Evolutionary conservation across 495 filamentous ascomycete species (phyloP).

Genomic region (Parathielavia appendiculata): DNA sequence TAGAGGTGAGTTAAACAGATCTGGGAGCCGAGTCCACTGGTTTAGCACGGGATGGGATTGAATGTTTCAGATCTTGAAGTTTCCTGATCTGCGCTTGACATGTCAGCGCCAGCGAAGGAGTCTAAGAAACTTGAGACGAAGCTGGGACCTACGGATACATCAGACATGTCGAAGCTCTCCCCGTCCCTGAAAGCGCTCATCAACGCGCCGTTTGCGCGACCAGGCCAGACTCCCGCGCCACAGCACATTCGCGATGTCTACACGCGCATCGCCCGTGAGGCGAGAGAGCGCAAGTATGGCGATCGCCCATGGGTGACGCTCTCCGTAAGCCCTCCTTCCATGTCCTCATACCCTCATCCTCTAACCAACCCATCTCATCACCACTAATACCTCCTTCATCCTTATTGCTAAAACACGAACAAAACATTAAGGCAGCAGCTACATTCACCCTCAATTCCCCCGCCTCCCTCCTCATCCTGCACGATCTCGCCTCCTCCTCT

Average conservation of each 20-base stretch:
- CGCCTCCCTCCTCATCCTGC: constrained; percentile 34
- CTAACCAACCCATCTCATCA: background rate
- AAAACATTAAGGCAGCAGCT: constrained; percentile 31
- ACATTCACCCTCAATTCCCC: constrained; percentile 39
- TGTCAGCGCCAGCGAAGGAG: background rate
- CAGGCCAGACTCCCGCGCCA: constrained; percentile 60
- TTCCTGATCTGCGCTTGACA: background rate
- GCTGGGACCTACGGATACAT: background rate
- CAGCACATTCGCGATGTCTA: constrained; percentile 56
- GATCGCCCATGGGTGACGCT: constrained; percentile 60
- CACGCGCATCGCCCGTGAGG: constrained; percentile 52
- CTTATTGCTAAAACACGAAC: no score
- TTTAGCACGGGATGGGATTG: no score
- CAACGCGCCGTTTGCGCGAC: constrained; percentile 59
- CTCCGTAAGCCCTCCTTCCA: constrained; percentile 43
- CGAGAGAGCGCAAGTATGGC: constrained; percentile 50
- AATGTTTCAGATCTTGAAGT: background rate
- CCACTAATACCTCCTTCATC: background rate
- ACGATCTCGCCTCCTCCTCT: constrained; percentile 43
- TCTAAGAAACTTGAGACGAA: background rate
- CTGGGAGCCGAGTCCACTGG: background rate
- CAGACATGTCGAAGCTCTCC: constrained; percentile 63
- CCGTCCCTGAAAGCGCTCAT: constrained; percentile 65
- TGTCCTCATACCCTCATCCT: background rate
- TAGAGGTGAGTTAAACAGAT: background rate